Conservation (phyloP, 768 basidiomycete species). For the Boletus sp. region DNA sequence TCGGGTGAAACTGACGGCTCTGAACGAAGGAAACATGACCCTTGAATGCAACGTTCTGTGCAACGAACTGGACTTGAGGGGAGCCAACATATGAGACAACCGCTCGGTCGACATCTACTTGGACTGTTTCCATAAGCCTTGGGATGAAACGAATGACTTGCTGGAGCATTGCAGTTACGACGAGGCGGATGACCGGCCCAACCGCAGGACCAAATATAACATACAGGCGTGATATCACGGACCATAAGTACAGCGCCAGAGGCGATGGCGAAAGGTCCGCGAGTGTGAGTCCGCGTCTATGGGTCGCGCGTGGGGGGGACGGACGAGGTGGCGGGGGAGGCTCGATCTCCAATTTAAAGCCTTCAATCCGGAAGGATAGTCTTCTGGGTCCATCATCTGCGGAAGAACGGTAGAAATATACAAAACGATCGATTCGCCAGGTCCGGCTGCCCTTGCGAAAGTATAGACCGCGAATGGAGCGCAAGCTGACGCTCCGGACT, state of each 20-base stretch:
- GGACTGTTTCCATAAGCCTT: conserved; percentile 60
- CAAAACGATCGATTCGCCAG: conserved; percentile 67
- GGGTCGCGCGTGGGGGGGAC: conserved; percentile 18
- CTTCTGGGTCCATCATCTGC: conserved; percentile 47
- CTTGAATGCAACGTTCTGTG: conserved; percentile 49
- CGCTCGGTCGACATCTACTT: conserved; percentile 62
- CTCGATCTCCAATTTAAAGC: conserved; percentile 51
- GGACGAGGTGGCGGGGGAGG: conserved; percentile 16
- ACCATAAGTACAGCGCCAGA: conserved; percentile 33
- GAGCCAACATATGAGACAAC: conserved; percentile 48
- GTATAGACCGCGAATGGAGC: conserved; percentile 76
- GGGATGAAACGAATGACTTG: conserved; percentile 63
- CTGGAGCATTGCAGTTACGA: conserved; percentile 53
- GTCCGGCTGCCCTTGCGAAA: conserved; percentile 52
- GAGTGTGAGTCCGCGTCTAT: conserved; percentile 43
- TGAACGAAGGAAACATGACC: conserved; percentile 55
- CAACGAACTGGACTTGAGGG: conserved; percentile 50
- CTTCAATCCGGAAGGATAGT: conserved; percentile 61
- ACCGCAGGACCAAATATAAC: conserved; percentile 52
- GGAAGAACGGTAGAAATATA: conserved; percentile 51
- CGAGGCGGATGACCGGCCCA: conserved; percentile 57
- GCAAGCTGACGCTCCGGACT: conserved; percentile 68
- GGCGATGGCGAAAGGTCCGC: conserved; percentile 37
- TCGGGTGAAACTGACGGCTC: conserved; percentile 33
- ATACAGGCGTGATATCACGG: conserved; percentile 35